These are phyloP conservation scores for Quercus agrifolia DNA, from an alignment of 306 rosid genomes.

Conservation along the genomic window DNA sequence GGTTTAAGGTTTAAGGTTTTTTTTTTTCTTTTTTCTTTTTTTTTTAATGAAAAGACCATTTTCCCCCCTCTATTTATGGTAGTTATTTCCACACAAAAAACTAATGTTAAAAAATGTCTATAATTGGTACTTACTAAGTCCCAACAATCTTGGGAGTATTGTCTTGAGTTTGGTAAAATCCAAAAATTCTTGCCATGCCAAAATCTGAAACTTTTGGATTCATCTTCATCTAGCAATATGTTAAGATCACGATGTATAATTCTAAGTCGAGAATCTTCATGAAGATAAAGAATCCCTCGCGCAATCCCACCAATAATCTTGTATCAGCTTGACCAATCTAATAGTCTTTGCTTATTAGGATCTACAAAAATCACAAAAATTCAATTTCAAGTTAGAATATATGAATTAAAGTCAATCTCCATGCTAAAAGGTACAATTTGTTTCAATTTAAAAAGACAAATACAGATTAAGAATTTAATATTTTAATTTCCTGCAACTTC, in stretches of 20 bases:
- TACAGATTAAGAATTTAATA: too few species aligned
- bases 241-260: slow-evolving; percentile 47
- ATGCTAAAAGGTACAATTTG: background rate
- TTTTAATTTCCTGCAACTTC: too few species aligned
- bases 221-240: slow-evolving; percentile 27
- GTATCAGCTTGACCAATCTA: slow-evolving; percentile 27
- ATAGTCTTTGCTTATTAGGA: background rate
- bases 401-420: background rate
- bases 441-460: too few species aligned
- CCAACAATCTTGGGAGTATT: slow-evolving; percentile 31
- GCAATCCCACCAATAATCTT: slow-evolving; percentile 35
- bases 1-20: too few species aligned
- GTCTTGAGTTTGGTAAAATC: slow-evolving; percentile 15
- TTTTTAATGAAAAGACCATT: too few species aligned
- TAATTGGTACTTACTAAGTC: slow-evolving; percentile 27
- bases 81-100: too few species aligned
- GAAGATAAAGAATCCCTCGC: slow-evolving; percentile 33
- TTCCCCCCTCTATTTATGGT: too few species aligned
- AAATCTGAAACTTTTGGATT: slow-evolving; percentile 45
- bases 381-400: background rate
- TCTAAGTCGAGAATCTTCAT: slow-evolving; percentile 36
- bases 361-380: background rate
- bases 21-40: too few species aligned
- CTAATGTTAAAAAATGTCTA: too few species aligned
- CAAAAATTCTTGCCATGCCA: slow-evolving; percentile 37